Evolutionary conservation across 2,329 filamentous ascomycete species (phyloP), one percentile per base, ranked within the genome.

Genomic region (Furcasterigmium furcatum): DNA sequence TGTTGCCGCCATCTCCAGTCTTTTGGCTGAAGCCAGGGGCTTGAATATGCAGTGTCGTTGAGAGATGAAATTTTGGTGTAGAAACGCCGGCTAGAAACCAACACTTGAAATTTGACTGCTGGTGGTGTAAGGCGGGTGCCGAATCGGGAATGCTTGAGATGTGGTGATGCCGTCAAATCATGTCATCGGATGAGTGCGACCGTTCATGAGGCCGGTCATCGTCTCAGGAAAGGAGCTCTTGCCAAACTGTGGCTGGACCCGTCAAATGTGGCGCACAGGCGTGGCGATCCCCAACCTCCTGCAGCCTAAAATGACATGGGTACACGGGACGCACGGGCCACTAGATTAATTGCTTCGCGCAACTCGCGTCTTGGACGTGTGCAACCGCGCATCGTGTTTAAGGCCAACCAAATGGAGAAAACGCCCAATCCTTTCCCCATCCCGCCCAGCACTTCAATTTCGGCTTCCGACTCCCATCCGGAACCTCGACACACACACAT

Each of bases 361-460:
- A 43, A 47, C 40, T 52, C 52, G 52, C 52, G 52, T 55, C 48
- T 25, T 47, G 48, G 48, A 53, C 52, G 52, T 53, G 51, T 36
- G n/a, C n/a, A n/a, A 49, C 45, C 52, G 44, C 45, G 46, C 44
- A 43, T 49, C 46, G 47, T 50, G 50, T 49, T 45, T 42, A 52
- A 44, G 46, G n/a, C 16, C 34, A 16, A 32, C 30, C 16, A n/a
- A n/a, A 32, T 32, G 30, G 30, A 32, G 30, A 32, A 32, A 14
- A n/a, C 25, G 8, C 8, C 8, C n/a, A n/a, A n/a, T n/a, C n/a
- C n/a, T 27, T 27, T 27, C 30, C 14, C 30, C n/a, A 19, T 18
- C 34, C 9, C 19, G 34, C 16, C 30, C 30, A 34, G 14, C 30
- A n/a, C 39, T 38, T 20, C 24, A 35, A 45, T 35, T 16, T 21